Percentiles rank a stretch among this genome's conserved stretches.
Conservation (phyloP, 768 basidiomycete species). For the Multifurca ochricompacta region DNA sequence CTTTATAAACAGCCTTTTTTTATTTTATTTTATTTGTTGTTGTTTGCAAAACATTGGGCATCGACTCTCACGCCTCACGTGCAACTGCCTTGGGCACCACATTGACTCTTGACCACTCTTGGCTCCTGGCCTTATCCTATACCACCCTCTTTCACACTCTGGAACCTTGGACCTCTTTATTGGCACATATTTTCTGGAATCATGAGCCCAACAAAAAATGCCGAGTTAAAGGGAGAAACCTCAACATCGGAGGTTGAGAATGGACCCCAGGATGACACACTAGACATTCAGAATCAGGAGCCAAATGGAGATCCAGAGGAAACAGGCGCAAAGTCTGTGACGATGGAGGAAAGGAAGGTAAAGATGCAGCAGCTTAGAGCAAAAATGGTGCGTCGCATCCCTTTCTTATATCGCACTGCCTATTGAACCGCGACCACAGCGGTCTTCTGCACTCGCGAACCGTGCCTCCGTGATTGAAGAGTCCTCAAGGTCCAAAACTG, state of each 20-base stretch:
- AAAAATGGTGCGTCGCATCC: slow-evolving; percentile 9
- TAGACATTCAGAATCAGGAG: background rate
- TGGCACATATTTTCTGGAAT: background rate
- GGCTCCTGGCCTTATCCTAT: no score
- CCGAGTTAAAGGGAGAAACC: background rate
- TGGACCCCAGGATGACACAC: background rate
- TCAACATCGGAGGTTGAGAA: slow-evolving; percentile 8
- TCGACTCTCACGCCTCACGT: slow-evolving; percentile 8
- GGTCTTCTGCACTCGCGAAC: slow-evolving; percentile 72
- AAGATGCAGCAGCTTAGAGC: slow-evolving; percentile 17
- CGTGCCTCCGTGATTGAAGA: slow-evolving; percentile 82
- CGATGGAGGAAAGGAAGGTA: slow-evolving; percentile 21
- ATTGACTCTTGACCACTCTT: no score
- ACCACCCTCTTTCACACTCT: background rate
- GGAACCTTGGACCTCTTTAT: background rate
- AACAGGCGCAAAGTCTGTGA: background rate
- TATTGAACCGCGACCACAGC: slow-evolving; percentile 35
- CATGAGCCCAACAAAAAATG: background rate
- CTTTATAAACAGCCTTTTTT: no score
- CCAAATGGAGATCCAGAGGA: background rate
- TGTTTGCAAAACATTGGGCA: background rate
- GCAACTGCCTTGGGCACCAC: background rate
- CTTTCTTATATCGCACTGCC: background rate
- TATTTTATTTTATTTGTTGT: no score
- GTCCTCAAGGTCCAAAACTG: slow-evolving; percentile 65